These are phyloP conservation scores for Auriscalpium orientale DNA, from an alignment of 768 basidiomycete species.

Conservation along the genomic window DNA sequence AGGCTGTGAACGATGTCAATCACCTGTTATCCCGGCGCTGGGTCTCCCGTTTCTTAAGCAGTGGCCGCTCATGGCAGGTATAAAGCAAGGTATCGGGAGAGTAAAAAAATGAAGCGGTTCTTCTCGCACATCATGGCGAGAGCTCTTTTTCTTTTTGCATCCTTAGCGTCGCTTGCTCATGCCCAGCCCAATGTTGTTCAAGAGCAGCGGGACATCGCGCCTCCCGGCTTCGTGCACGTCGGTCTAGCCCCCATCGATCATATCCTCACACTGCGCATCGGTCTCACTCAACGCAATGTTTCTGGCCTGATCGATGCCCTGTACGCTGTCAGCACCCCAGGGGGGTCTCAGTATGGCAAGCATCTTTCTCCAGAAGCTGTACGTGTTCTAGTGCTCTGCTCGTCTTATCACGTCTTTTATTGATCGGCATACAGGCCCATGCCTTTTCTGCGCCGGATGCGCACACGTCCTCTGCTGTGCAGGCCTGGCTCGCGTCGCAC, in stretches of 20 bases:
- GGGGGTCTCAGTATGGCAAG: background rate
- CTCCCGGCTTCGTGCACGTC: background rate
- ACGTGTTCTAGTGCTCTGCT: background rate
- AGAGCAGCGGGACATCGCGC: background rate
- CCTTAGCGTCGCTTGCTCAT: no score
- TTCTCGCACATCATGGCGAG: no score
- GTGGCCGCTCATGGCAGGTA: no score
- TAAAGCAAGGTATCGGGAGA: no score
- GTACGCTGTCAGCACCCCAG: background rate
- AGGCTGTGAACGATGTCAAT: no score
- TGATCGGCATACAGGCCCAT: background rate
- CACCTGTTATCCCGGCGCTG: no score
- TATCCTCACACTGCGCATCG: conserved; percentile 1
- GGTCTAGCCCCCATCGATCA: background rate
- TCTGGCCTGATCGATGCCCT: background rate
- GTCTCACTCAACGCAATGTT: background rate
- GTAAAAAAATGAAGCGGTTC: no score
- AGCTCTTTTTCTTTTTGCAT: no score
- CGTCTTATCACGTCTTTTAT: background rate
- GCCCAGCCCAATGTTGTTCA: background rate
- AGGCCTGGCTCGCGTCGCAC: conserved; percentile 7
- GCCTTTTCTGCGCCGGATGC: background rate
- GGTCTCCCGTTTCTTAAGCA: no score
- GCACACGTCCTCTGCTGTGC: background rate
- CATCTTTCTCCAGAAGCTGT: background rate